These are phyloP conservation scores for Phialophora chinensis DNA, from an alignment of 2,329 filamentous ascomycete genomes.

Conservation along the genomic window DNA sequence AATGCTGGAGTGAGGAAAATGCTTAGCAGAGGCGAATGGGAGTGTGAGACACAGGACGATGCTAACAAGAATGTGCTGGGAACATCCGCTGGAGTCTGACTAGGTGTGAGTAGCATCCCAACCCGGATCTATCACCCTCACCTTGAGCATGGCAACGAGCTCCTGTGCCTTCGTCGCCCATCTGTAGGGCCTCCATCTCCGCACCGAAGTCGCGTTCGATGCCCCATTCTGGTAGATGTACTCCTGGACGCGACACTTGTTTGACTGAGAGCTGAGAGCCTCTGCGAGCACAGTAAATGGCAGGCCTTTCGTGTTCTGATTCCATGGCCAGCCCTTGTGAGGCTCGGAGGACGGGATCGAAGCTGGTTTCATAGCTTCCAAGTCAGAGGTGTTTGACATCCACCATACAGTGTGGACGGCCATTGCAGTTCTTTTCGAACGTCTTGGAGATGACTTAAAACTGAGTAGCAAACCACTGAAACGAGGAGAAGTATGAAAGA, in stretches of 20 bases:
- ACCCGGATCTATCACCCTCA: background rate
- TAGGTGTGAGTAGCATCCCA: background rate
- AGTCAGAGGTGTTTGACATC: conserved; percentile 4
- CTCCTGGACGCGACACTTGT: background rate
- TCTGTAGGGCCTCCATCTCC: background rate
- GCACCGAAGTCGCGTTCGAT: background rate
- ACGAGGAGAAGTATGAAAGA: background rate
- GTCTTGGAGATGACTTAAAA: background rate
- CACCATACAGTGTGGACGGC: background rate
- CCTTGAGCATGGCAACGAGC: background rate
- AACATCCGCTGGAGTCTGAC: background rate
- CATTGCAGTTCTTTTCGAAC: background rate
- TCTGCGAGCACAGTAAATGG: background rate
- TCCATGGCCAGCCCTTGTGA: conserved; percentile 2
- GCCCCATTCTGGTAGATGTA: conserved; percentile 2
- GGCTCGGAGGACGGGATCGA: background rate
- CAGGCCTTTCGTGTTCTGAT: background rate
- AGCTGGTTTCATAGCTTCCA: background rate
- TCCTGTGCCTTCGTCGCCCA: background rate
- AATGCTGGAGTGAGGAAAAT: background rate
- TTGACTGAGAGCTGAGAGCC: background rate
- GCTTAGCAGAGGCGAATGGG: background rate
- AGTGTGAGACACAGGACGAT: background rate
- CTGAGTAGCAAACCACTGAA: background rate
- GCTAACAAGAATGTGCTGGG: background rate